Conservation (phyloP, 2,329 filamentous ascomycete genomes). For the Exophiala calicioides region DNA sequence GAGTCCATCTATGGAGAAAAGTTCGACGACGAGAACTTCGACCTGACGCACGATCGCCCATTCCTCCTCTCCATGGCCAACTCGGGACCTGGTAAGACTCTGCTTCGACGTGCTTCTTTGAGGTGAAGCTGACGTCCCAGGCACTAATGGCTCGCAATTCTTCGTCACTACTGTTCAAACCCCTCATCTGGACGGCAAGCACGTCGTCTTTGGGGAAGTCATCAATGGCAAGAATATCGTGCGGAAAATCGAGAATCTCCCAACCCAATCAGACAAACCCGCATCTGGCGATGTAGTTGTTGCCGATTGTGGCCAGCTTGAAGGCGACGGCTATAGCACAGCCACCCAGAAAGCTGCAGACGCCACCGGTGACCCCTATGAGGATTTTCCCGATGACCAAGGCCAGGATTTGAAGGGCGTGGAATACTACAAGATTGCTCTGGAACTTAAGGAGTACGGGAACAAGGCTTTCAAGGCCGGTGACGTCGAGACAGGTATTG, state of each 20-base stretch:
- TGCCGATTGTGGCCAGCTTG: conserved; percentile 81
- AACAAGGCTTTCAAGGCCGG: conserved; percentile 88
- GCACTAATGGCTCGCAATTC: conserved; percentile 96
- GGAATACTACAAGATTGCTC: conserved; percentile 74
- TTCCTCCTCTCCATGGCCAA: conserved; percentile 98
- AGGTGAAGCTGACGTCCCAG: conserved; percentile 42
- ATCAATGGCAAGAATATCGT: conserved; percentile 89
- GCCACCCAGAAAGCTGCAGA: conserved; percentile 72
- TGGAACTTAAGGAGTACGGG: conserved; percentile 85
- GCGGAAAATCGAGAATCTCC: conserved; percentile 83
- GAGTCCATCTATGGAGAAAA: conserved; percentile 98
- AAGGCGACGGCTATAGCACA: conserved; percentile 66
- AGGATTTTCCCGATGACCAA: conserved; percentile 90
- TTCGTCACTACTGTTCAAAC: conserved; percentile 97
- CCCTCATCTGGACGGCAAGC: conserved; percentile 91
- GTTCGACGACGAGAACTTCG: conserved; percentile 96
- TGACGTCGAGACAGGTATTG: conserved; percentile 69
- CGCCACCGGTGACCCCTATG: conserved; percentile 82
- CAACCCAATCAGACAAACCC: conserved; percentile 74
- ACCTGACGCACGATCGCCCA: conserved; percentile 84
- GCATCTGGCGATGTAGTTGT: conserved; percentile 73
- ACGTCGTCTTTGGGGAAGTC: conserved; percentile 96
- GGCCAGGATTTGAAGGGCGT: conserved; percentile 64
- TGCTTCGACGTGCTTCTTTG: background rate
- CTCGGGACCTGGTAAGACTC: conserved; percentile 74